Evolutionary conservation across 2,329 filamentous ascomycete species (phyloP), one percentile per base, ranked within the genome.

Genomic region (Lecanosticta acicola): DNA sequence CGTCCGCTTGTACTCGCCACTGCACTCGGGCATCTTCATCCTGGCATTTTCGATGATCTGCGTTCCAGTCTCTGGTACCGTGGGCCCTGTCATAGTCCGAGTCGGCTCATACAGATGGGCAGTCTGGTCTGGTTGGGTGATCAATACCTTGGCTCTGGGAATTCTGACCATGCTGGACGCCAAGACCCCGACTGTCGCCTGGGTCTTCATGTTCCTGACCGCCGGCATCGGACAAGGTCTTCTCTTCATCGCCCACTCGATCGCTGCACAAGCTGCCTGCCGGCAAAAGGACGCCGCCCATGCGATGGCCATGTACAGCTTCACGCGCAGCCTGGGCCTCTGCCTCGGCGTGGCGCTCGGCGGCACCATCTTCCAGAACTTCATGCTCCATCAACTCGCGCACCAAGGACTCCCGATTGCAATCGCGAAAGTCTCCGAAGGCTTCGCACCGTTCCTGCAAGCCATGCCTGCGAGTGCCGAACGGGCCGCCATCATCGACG

Each of bases 271-370:
- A 53, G 73, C 71, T 0, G 51, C 50, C 5, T 54, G 49, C 21
- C 39, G 45, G 14, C 43, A 50, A 7, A 48, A 49, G 1, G 68
- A 75, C 41, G 58, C 60, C 0, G 66, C 68, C 1, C 44, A 63
- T 1, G 66, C 68, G 0, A 69, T 69, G 2, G 65, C 60, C 1
- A 68, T 69, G 35, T 74, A 68, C 63, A 57, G 63, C 0, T 78
- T 78, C 46, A 57, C 74, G 46, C 68, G 74, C 32, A 68, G 60
- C 43, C 69, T 78, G 24, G 75, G 75, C 2, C 56, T 63, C n/a
- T 68, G 71, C 2, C 71, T 75, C 59, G 75, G 72, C 7, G 65
- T 72, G 1, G 63, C 71, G 0, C 68, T 78, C 18, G 66, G 70
- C 0, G 65, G 64, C 1, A 62, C 66, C 3, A 62, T 74, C 21